Base-by-base conservation (phyloP, 768 basidiomycete species). In the Kwoniella heveanensis region DNA sequence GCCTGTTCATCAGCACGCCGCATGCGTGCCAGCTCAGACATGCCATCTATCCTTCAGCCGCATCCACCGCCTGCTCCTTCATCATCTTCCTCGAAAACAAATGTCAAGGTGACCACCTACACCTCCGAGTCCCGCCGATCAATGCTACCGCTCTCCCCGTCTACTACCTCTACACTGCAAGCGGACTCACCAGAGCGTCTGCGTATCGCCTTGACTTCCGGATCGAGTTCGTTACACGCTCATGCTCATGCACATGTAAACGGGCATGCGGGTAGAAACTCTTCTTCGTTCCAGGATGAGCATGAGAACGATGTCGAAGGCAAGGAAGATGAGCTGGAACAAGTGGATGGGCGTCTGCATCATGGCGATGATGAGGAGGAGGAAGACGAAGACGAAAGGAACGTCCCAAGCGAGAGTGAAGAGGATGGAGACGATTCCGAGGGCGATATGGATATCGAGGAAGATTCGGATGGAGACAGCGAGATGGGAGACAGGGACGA, bases 1-100 rank as follows among this genome's bases (percentile, higher is more conserved):
- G n/a, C n/a, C n/a, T n/a, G n/a, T n/a, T n/a, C n/a, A n/a, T n/a
- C n/a, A n/a, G n/a, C n/a, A n/a, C n/a, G n/a, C n/a, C n/a, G n/a
- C n/a, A n/a, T n/a, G n/a, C n/a, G n/a, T n/a, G n/a, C n/a, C n/a
- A 17, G 39, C 15, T 7, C 54, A n/a, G 44, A 26, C 50, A 60
- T 62, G 60, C 53, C 54, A 17, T 44, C 39, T 8, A 48, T 55
- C 13, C 29, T 62, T 1, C 29, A 62, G 47, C 27, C 60, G 46
- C 53, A 52, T 48, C 29, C 27, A 5, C 60, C 60, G 24, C 44
- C 53, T 1, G n/a, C 37, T 47, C n/a, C 26, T 19, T 52, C 26
- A 19, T 52, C 49, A 2, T 54, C 36, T 22, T 37, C 30, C 5
- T 29, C 50, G 30, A 25, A n/a, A 19, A 8, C 58, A 2, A 29